phyloP scores from a whole-genome alignment of 306 rosid species.

The Quercus glauca region DNA sequence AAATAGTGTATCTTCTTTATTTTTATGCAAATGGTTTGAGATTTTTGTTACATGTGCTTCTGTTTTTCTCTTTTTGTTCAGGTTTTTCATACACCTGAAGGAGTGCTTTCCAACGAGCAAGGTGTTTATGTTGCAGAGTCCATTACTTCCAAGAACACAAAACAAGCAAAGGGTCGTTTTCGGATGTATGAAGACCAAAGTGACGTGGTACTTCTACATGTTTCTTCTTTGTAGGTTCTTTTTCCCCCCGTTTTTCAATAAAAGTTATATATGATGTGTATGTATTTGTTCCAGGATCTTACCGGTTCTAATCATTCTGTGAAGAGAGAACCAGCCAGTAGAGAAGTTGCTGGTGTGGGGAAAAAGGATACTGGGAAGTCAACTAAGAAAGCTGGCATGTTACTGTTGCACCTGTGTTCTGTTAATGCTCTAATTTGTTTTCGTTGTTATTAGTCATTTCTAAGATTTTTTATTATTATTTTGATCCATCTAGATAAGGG shows the following conservation, averaged over 20 bases:
- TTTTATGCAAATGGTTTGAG: neutral
- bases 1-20: neutral
- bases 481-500: conserved; percentile 61
- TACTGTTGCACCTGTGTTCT: conserved; percentile 9
- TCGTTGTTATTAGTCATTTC: neutral
- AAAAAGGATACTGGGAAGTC: conserved; percentile 69
- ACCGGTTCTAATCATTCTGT: conserved; percentile 55
- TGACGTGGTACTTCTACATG: conserved; percentile 40
- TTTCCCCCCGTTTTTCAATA: neutral
- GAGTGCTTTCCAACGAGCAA: conserved; percentile 85
- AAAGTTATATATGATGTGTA: conserved; percentile 2
- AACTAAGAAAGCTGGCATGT: conserved; percentile 82
- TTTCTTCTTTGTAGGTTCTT: neutral
- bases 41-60: neutral
- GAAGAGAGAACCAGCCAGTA: conserved; percentile 61
- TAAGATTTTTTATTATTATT: neutral
- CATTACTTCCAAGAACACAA: conserved; percentile 60
- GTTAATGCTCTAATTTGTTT: conserved; percentile 13
- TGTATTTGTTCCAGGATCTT: conserved; percentile 46
- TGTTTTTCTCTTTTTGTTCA: conserved; percentile 28
- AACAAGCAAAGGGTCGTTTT: conserved; percentile 84
- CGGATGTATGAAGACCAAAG: conserved; percentile 66
- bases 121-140: conserved; percentile 94
- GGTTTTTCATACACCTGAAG: conserved; percentile 92
- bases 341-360: conserved; percentile 59